Evolutionary conservation across 2,329 filamentous ascomycete species (phyloP).

Genomic region (Colletotrichum trifolii): DNA sequence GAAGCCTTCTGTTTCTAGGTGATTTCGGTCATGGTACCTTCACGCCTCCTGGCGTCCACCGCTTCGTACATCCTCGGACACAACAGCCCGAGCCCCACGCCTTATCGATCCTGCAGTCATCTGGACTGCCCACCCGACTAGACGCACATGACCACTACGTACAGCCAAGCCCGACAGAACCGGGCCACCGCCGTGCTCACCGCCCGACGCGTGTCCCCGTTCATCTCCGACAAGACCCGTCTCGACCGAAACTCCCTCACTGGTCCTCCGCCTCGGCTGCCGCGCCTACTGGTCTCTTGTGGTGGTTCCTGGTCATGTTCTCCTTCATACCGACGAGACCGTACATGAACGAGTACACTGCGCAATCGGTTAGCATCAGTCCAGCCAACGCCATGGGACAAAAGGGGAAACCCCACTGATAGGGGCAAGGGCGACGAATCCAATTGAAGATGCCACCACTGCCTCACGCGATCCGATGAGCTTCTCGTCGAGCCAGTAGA

Average conservation of each 20-base stretch:
- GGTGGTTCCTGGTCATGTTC: constrained; percentile 41
- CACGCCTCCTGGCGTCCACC: constrained; percentile 28
- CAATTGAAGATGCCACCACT: constrained; percentile 55
- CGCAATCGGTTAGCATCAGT: constrained; percentile 17
- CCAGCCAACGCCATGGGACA: constrained; percentile 6
- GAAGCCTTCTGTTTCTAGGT: constrained; percentile 32
- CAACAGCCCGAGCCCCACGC: constrained; percentile 23
- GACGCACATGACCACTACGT: constrained; percentile 19
- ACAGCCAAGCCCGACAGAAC: constrained; percentile 34
- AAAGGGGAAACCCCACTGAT: constrained; percentile 53
- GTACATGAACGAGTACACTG: constrained; percentile 62
- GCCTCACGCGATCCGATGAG: constrained; percentile 56
- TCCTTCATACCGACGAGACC: constrained; percentile 62
- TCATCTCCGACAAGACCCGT: constrained; percentile 36
- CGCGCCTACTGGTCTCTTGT: constrained; percentile 32
- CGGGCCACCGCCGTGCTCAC: constrained; percentile 35
- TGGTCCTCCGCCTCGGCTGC: constrained; percentile 32
- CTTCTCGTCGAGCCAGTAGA: constrained; percentile 62
- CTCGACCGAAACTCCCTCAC: constrained; percentile 37
- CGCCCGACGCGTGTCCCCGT: constrained; percentile 31
- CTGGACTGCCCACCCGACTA: constrained; percentile 20
- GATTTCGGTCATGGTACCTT: constrained; percentile 33
- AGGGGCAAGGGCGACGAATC: constrained; percentile 57
- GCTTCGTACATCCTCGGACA: constrained; percentile 22
- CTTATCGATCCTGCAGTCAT: constrained; percentile 27